A percentile compares a stretch with the other conserved stretches of the same genome.
Conservation (phyloP, 2,329 filamentous ascomycete species). For the Sporothrix humicola region DNA sequence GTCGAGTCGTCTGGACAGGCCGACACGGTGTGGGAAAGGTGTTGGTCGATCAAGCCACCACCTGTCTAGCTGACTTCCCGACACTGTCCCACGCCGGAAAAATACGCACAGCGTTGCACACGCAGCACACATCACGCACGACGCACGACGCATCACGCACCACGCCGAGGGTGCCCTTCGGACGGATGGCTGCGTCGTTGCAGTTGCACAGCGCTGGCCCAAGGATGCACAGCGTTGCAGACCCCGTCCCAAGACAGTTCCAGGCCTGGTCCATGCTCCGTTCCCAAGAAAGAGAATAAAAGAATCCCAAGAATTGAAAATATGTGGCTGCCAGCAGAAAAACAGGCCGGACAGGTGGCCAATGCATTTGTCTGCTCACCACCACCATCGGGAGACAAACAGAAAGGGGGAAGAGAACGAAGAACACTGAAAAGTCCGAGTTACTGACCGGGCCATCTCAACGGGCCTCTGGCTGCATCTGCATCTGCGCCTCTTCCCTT, state of each 20-base stretch:
- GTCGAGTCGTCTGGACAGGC: background rate
- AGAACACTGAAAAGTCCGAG: background rate
- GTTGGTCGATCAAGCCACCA: background rate
- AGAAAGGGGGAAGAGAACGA: background rate
- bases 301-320: background rate
- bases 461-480: slow-evolving; percentile 1
- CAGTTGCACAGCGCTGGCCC: background rate
- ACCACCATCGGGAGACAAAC: background rate
- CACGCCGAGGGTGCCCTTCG: background rate
- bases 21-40: slow-evolving; percentile 5
- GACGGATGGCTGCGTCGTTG: slow-evolving; percentile 19
- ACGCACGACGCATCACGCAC: background rate
- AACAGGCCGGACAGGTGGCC: background rate
- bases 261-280: slow-evolving; percentile 17
- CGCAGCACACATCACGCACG: background rate
- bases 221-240: slow-evolving; percentile 9
- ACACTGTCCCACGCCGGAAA: slow-evolving; percentile 25
- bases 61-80: background rate
- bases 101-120: slow-evolving; percentile 24
- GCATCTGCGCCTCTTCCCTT: slow-evolving; percentile 3
- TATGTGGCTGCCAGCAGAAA: background rate
- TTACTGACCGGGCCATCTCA: background rate
- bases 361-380: background rate
- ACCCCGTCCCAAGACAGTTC: background rate
- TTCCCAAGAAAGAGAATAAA: slow-evolving; percentile 1